Base-by-base conservation (phyloP, 352 stramenopile species). In the Pythium periplocum region DNA sequence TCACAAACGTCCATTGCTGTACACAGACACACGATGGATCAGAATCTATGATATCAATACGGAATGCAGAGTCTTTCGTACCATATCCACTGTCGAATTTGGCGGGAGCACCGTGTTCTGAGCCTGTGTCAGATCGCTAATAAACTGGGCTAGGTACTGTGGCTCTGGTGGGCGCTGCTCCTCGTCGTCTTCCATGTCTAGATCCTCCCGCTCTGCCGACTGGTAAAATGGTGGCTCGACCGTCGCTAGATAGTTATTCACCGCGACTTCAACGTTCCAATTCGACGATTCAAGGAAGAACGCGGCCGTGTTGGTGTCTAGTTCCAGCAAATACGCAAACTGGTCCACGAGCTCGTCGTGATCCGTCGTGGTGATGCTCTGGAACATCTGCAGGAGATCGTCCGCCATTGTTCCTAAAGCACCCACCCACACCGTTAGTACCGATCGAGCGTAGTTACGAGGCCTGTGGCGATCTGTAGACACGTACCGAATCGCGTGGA, bases 231-330 rank as follows among this genome's bases (percentile, higher is more conserved):
- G 55, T 17, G 71, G 65, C 41, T 85, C 78, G 68, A 86, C 83
- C 6, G 81, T 88, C 30, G 61, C 66, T 35, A 94, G 59, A 54
- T 92, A 94, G 54, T 85, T 91, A 55, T 94, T 94, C 6, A 68
- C 82, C 8, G 84, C 84, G 42, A 78, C 85, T 55, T 94, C 81
- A 31, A 94, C 82, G 67, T 94, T 94, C 84, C 84, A 94, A 68
- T 92, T 94, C 51, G 73, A 88, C 57, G 81, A 91, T 53, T 94
- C 84, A 51, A 94, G 75, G 59, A 92, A 94, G 62, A 94, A 94
- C 46, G 65, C 76, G 43, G 81, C 83, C 40, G 80, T 92, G 41
- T 71, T 55, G 11, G 70, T 62, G 57, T 92, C 79, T 47, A 87
- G 58, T 57, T 90, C 64, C 61, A 94, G 55, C 36, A 94, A 57